Evolutionary conservation across 805 yeast species (phyloP).

Genomic region (Clavispora fructus): DNA sequence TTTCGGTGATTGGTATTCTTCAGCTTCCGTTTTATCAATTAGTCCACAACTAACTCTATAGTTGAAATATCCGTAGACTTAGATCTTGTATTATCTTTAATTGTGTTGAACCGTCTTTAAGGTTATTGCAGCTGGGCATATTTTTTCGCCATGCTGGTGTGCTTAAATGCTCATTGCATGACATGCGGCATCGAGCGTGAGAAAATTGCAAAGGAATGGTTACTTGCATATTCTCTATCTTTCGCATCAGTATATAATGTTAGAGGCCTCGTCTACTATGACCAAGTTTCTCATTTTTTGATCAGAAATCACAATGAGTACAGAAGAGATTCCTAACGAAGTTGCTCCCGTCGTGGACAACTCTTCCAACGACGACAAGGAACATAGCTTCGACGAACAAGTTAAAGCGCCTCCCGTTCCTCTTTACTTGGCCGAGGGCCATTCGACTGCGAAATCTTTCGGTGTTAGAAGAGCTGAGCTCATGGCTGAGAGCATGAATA

Average conservation of each 20-base stretch:
- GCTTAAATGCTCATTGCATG: too few species aligned
- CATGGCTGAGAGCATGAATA: constrained; percentile 38
- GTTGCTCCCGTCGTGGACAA: background rate
- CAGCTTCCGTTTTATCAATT: too few species aligned
- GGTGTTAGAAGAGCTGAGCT: constrained; percentile 58
- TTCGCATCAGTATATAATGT: background rate
- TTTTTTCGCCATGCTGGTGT: too few species aligned
- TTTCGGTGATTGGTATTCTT: too few species aligned
- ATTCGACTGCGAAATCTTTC: constrained; percentile 25
- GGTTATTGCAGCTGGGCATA: too few species aligned
- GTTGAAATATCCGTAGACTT: too few species aligned
- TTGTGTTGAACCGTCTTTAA: too few species aligned
- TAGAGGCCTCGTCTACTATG: too few species aligned
- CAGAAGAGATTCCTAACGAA: background rate
- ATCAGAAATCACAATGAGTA: background rate
- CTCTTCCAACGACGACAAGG: background rate
- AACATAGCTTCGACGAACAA: background rate
- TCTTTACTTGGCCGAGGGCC: background rate
- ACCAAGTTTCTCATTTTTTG: background rate
- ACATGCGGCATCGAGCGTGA: too few species aligned
- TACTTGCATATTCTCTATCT: background rate
- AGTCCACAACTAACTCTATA: too few species aligned
- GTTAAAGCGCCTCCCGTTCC: background rate
- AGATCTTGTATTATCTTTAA: too few species aligned
- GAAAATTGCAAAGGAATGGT: too few species aligned